phyloP scores from a whole-genome alignment of 768 basidiomycete species.

The Suillus subalutaceus region DNA sequence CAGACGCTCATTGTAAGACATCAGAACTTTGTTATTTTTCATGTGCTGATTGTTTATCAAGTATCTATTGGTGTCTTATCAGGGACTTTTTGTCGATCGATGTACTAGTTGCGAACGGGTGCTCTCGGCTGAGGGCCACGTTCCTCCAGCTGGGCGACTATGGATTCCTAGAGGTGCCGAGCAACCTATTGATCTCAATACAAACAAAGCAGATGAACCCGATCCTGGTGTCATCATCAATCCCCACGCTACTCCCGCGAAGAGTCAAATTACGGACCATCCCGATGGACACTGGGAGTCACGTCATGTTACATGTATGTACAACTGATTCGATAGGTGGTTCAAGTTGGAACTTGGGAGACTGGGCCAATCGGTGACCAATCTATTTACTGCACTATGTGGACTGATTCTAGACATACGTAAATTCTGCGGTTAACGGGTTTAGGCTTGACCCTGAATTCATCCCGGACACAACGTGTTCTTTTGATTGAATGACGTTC shows the following conservation, averaged over 20 bases:
- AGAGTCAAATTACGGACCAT: conserved; percentile 18
- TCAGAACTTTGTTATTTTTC: not conserved
- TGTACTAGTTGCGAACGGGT: conserved; percentile 68
- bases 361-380: not conserved
- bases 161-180: conserved; percentile 40
- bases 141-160: conserved; percentile 69
- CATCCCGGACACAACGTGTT: not conserved
- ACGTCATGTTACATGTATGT: conserved; percentile 51
- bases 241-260: not conserved
- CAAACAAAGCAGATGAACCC: not conserved
- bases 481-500: not conserved
- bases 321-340: conserved; percentile 16
- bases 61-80: conserved; percentile 59
- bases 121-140: conserved; percentile 67
- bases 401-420: not conserved
- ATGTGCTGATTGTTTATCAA: conserved; percentile 25
- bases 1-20: conserved; percentile 52
- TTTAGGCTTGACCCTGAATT: not conserved
- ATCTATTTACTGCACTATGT: not conserved
- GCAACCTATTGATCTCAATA: not conserved
- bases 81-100: conserved; percentile 59
- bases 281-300: conserved; percentile 48
- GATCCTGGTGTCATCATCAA: not conserved
- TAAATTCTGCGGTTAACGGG: not conserved
- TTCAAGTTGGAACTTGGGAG: not conserved